Evolutionary conservation across 441 rosid species (phyloP), one percentile per base, ranked within the genome.

Genomic region (Lepidium campestre): DNA sequence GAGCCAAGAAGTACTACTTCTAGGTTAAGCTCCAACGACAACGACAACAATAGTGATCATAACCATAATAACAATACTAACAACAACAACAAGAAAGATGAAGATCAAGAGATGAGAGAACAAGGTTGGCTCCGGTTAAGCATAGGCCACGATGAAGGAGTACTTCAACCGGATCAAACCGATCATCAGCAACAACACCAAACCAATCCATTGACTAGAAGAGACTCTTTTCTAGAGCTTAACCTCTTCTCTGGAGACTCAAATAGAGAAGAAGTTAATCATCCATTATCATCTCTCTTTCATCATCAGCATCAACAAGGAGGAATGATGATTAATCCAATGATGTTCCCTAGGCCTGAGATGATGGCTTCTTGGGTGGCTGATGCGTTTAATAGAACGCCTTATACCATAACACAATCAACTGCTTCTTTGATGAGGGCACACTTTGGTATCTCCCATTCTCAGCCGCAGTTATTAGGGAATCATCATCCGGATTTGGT

Each of bases 111-210:
- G 62, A 74, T 68, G 75, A 74, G 76, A 67, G 85, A 83, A 59
- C 80, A 81, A 68, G 80, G 79, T 2, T 93, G 99, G 99, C 89
- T 93, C 18, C 90, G 81, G 76, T 78, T 93, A 75, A 71, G 99
- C 72, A 75, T 86, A 63, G 96, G 96, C 2, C 80, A 83, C 6
- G 78, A 63, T 29, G 41, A 62, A 73, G 1, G 67, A 65, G 34
- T 25, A 12, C 56, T 52, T 56, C 66, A 66, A 71, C 74, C 74
- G 50, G 77, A 57, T 68, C 73, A n/a, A n/a, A n/a, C 63, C 18
- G 71, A 70, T 32, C 77, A 66, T 67, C 62, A 25, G 15, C 69
- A 18, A 23, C 72, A 83, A 49, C 76, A 62, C 32, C 74, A 55
- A 39, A 62, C 57, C 19, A 53, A 68, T 62, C 60, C 34, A 25